Evolutionary conservation across 2,329 filamentous ascomycete genomes (phyloP), one percentile per base, ranked within the genome.

Genomic region (Penicillium sp.): DNA sequence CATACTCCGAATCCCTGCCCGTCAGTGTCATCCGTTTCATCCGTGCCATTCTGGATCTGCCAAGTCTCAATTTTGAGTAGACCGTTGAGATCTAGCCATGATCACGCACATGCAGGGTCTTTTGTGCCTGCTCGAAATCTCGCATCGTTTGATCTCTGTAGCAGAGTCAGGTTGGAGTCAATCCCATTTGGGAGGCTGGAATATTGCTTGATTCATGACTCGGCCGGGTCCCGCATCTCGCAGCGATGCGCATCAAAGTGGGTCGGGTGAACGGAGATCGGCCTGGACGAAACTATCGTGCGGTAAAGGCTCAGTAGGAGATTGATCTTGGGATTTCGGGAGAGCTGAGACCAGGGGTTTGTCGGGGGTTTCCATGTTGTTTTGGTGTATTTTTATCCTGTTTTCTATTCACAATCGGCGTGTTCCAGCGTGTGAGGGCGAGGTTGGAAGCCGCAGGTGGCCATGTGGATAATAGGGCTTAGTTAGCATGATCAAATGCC

Each of bases 281-380:
- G 38, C 16, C 18, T 18, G n/a, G 16, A 18, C 8, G 16, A 40
- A n/a, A 18, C 38, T 38, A n/a, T 16, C 38, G 38, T 40, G 38
- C 38, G n/a, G 14, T 8, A 40, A n/a, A 21, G 21, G 38, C 16
- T 21, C n/a, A 21, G 21, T 40, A 8, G 13, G n/a, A 40, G 18
- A 18, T 40, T 21, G n/a, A n/a, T 9, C 21, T 10, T 4, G 38
- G 10, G 10, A 52, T 38, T 24, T 52, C 9, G 40, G 24, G 9
- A 52, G 49, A 21, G 43, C 49, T 31, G 43, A 47, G 24, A 47
- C 22, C 22, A 47, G 34, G n/a, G 38, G 38, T 40, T 40, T 40
- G n/a, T 40, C 38, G 38, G 38, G 7, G n/a, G 16, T 21, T 40
- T 21, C 18, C 18, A 18, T 18, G 18, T 18, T 18, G 18, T 18